Evolutionary conservation across 768 basidiomycete species (phyloP).

Genomic region (Suillus sp.): DNA sequence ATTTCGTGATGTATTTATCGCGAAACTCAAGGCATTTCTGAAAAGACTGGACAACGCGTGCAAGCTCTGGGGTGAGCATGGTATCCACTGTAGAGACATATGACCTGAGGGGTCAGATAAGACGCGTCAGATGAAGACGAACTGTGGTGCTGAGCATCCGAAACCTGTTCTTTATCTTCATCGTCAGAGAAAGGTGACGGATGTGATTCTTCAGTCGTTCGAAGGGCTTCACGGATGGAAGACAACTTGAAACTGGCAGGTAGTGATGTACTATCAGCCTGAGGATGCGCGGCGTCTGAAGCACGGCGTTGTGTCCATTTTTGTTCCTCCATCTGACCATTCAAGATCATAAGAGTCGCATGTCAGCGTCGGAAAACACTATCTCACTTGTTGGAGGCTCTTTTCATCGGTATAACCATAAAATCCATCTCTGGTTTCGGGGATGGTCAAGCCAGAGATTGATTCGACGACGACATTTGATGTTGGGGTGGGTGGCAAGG

Average conservation of each 20-base stretch:
- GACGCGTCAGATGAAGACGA: constrained; percentile 16
- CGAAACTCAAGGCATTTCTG: constrained; percentile 86
- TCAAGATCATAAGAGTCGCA: constrained; percentile 12
- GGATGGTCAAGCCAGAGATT: constrained; percentile 38
- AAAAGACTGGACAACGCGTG: constrained; percentile 67
- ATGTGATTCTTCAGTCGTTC: constrained; percentile 19
- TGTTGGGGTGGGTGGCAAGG: background rate
- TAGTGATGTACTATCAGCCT: constrained; percentile 33
- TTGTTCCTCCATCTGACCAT: constrained; percentile 70
- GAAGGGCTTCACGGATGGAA: constrained; percentile 33
- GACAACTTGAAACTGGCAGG: constrained; percentile 44
- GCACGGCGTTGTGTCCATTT: constrained; percentile 63
- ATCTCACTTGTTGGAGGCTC: constrained; percentile 67
- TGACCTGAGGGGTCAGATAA: constrained; percentile 3
- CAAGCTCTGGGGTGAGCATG: constrained; percentile 44
- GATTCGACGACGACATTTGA: constrained; percentile 18
- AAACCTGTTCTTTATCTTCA: constrained; percentile 38
- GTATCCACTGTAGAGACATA: constrained; percentile 16
- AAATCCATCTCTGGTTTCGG: constrained; percentile 68
- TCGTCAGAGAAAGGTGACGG: constrained; percentile 32
- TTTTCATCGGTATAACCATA: constrained; percentile 84
- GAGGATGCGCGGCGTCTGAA: constrained; percentile 43
- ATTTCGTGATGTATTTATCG: constrained; percentile 91
- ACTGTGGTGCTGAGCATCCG: constrained; percentile 35
- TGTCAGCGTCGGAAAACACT: constrained; percentile 10